Conservation (phyloP, 345 rosid species). For the Syzygium grande region DNA sequence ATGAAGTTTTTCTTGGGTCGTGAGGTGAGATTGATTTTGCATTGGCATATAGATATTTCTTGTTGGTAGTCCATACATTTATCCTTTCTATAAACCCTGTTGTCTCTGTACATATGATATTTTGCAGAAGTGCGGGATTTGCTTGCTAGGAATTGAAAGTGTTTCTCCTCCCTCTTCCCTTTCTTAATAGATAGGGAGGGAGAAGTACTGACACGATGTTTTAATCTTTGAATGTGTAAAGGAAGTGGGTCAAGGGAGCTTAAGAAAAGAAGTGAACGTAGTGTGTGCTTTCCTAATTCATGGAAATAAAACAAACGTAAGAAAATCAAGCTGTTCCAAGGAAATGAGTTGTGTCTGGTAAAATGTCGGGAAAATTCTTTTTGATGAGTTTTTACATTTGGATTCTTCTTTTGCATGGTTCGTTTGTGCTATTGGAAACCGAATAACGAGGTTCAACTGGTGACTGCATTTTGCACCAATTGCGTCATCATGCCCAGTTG, state of each 20-base stretch:
- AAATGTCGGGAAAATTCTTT: background rate
- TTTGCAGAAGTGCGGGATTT: background rate
- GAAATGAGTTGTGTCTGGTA: background rate
- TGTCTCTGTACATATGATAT: background rate
- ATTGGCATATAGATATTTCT: background rate
- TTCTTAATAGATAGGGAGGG: background rate
- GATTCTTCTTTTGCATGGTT: background rate
- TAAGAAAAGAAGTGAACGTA: background rate
- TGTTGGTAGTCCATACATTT: background rate
- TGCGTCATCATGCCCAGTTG: background rate
- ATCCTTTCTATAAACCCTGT: background rate
- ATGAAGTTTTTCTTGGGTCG: slow-evolving; percentile 86
- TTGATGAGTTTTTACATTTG: background rate
- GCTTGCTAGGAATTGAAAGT: background rate
- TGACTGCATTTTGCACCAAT: background rate
- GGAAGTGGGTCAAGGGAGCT: background rate
- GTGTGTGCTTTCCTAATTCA: background rate
- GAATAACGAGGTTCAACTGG: background rate
- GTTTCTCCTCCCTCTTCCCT: background rate
- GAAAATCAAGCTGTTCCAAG: background rate
- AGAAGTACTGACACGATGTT: background rate
- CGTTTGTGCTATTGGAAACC: background rate
- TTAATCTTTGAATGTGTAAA: background rate
- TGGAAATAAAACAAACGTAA: background rate
- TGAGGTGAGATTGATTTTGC: slow-evolving; percentile 50